Evolutionary conservation across 805 yeast genomes (phyloP), one percentile per base, ranked within the genome.

Genomic region (Metschnikowia vanudenii): DNA sequence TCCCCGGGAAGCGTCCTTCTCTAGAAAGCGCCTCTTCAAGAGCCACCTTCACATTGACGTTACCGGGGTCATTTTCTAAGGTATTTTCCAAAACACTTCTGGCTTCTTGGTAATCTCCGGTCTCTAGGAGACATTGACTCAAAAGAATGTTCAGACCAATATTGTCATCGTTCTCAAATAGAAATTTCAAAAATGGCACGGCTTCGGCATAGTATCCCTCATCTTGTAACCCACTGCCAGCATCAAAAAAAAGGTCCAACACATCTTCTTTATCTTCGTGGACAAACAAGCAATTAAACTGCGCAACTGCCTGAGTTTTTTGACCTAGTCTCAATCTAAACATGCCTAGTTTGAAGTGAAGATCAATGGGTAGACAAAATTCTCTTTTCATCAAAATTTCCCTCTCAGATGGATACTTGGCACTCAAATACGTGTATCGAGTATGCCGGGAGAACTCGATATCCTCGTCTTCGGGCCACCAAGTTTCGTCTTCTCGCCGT

Each of bases 21-120:
- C n/a, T n/a, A n/a, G n/a, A n/a, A n/a, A n/a, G n/a, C n/a, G 89
- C 80, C 65, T 94, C 98, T 0, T 94, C 96, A 20, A 94, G 69
- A 0, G 87, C 84, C 24, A 91, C 73, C 56, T 85, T 81, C 10
- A 84, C 79, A 50, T 90, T 96, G 28, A 86, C 66, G 55, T 88
- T 82, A 9, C 74, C 73, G 0, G 88, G 85, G 9, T 81, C 82
- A 31, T 64, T 62, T 14, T 68, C 68, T 17, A 85, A 61, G 2
- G 86, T 76, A 11, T 76, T 66, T 38, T 68, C 68, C 59, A 80
- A 85, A 2, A 82, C 81, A 26, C 69, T 71, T 54, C 76, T 80
- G 0, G 96, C 95, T 40, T 78, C 76, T 20, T 68, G 73, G 55
- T 79, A 87, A 44, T 85, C 83, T 17, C 84, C 90, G 0, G 82